These are phyloP conservation scores for Pseudonitzschia multiseries DNA, from an alignment of 108 stramenopile species.

Conservation along the genomic window DNA sequence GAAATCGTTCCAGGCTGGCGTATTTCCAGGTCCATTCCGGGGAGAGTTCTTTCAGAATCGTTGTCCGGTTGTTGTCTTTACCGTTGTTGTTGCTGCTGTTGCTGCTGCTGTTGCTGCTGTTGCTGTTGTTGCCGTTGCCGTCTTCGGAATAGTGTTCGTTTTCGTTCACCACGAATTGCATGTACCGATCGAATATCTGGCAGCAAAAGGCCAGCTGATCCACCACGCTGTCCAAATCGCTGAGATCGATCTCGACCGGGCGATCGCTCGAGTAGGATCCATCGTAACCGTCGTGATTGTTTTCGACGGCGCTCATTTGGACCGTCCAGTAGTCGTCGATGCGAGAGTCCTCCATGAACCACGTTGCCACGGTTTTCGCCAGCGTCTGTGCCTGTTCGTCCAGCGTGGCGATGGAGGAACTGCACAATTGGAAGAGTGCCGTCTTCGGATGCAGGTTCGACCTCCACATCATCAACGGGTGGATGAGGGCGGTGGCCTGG, in stretches of 20 bases:
- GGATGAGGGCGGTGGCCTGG: constrained; percentile 70
- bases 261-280: neutral
- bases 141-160: neutral
- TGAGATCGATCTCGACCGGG: constrained; percentile 16
- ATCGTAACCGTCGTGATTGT: constrained; percentile 1
- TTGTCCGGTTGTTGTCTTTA: neutral
- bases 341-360: constrained; percentile 62
- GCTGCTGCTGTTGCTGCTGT: neutral
- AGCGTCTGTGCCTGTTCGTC: constrained; percentile 70
- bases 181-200: constrained; percentile 73
- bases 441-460: constrained; percentile 41
- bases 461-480: constrained; percentile 79
- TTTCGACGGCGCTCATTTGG: constrained; percentile 17
- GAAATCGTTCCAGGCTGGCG: constrained; percentile 51
- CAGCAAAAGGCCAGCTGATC: constrained; percentile 84
- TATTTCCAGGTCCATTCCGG: constrained; percentile 73
- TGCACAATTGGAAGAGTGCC: constrained; percentile 42
- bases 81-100: constrained; percentile 7
- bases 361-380: constrained; percentile 58
- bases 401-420: constrained; percentile 50
- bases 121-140: neutral
- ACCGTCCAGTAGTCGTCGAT: constrained; percentile 56
- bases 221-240: constrained; percentile 55
- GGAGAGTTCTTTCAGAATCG: constrained; percentile 29
- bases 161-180: constrained; percentile 27